These are phyloP conservation scores for Dentipellis fragilis DNA, from an alignment of 768 basidiomycete species.

Conservation along the genomic window DNA sequence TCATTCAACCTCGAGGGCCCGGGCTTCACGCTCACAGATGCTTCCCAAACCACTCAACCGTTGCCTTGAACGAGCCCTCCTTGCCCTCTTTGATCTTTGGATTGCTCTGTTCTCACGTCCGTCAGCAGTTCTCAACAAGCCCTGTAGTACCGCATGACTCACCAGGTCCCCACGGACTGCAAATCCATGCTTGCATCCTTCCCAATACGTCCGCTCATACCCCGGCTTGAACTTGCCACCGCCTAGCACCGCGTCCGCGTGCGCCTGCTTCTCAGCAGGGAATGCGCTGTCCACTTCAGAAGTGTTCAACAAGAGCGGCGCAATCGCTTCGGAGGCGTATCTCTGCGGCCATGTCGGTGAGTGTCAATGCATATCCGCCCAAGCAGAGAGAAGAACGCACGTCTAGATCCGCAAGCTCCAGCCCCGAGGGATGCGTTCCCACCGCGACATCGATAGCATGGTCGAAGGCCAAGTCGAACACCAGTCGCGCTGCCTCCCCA, in stretches of 20 bases:
- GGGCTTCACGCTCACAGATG: background rate
- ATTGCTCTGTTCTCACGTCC: constrained; percentile 20
- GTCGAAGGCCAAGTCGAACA: constrained; percentile 31
- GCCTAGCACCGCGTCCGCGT: constrained; percentile 27
- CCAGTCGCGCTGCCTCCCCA: constrained; percentile 1
- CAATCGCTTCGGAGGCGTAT: constrained; percentile 23
- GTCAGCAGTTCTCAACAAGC: constrained; percentile 6
- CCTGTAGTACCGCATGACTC: constrained; percentile 11
- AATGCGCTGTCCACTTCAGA: constrained; percentile 26
- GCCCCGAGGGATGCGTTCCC: constrained; percentile 37
- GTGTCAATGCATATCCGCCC: background rate
- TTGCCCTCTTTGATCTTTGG: constrained; percentile 24
- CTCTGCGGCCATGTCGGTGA: constrained; percentile 11
- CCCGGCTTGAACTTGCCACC: constrained; percentile 27
- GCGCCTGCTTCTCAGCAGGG: constrained; percentile 21
- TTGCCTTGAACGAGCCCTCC: constrained; percentile 29
- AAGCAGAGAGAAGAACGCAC: constrained; percentile 6
- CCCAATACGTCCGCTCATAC: constrained; percentile 25
- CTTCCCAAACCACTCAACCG: constrained; percentile 22
- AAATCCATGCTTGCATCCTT: constrained; percentile 37
- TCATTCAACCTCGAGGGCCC: too few relatives aligned
- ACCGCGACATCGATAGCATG: constrained; percentile 27
- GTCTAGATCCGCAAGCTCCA: constrained; percentile 30
- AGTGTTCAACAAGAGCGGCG: constrained; percentile 33
- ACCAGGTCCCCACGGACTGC: constrained; percentile 23